phyloP scores from a whole-genome alignment of 2,329 filamentous ascomycete genomes.

The Allantophomopsis lycopodina region DNA sequence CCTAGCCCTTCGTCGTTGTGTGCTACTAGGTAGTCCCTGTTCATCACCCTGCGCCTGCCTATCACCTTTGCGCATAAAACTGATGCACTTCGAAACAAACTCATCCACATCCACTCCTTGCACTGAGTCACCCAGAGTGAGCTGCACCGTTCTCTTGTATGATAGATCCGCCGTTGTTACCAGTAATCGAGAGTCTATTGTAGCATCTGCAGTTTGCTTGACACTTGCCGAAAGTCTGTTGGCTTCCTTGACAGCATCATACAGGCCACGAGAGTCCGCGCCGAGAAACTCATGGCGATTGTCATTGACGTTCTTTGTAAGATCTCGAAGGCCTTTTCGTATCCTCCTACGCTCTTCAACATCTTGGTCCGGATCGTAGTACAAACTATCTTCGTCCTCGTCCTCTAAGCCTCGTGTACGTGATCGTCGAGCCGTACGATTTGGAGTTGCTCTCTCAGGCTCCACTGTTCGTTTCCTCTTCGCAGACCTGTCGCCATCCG shows the following conservation, averaged over 20 bases:
- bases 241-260: conserved; percentile 50
- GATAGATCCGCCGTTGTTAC: conserved; percentile 70
- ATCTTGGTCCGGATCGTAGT: conserved; percentile 76
- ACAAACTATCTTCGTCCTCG: conserved; percentile 23
- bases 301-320: conserved; percentile 47
- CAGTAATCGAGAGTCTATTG: conserved; percentile 77
- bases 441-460: conserved; percentile 4
- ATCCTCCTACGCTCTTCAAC: conserved; percentile 58
- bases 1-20: conserved; percentile 23
- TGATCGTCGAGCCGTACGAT: conserved; percentile 17
- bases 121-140: conserved; percentile 58
- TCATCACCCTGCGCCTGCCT: conserved; percentile 34
- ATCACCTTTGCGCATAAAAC: conserved; percentile 64
- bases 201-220: conserved; percentile 81
- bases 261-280: conserved; percentile 48
- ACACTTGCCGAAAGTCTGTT: conserved; percentile 54
- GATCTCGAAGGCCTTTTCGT: conserved; percentile 54
- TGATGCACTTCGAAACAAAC: conserved; percentile 80
- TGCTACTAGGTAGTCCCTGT: conserved; percentile 30
- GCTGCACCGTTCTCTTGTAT: conserved; percentile 61
- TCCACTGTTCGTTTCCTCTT: conserved; percentile 14
- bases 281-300: conserved; percentile 60
- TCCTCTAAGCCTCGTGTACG: conserved; percentile 6
- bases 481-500: conserved; percentile 2
- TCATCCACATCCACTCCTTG: conserved; percentile 80